Percentiles rank a stretch among this genome's conserved stretches.
These are phyloP conservation scores for button mushroom (Agaricus bisporus) DNA, from an alignment of 768 basidiomycete genomes.

Conservation along the genomic window DNA sequence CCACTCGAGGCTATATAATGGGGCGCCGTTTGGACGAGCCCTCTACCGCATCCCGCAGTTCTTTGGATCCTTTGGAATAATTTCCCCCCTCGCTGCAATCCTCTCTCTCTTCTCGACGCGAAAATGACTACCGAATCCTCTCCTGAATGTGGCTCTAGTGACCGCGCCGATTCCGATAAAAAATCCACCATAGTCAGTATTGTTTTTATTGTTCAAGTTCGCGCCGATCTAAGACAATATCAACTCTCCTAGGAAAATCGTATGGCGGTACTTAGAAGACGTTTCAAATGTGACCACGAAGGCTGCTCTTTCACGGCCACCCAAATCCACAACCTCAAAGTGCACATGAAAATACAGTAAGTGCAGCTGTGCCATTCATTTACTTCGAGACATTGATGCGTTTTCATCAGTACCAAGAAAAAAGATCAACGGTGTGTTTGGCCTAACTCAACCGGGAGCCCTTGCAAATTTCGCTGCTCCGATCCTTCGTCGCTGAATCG, in stretches of 20 bases:
- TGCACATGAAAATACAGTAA: not conserved
- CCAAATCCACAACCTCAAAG: not conserved
- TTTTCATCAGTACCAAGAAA: not conserved
- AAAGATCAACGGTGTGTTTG: not conserved
- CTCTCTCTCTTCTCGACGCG: not conserved
- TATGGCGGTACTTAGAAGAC: not conserved
- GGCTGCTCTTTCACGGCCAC: not conserved
- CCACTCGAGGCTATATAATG: not conserved
- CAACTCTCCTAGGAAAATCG: too few relatives aligned
- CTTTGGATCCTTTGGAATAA: not conserved
- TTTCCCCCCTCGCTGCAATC: not conserved
- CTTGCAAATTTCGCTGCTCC: not conserved
- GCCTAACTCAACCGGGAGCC: not conserved
- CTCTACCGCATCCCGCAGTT: not conserved
- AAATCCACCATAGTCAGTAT: too few relatives aligned
- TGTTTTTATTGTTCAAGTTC: too few relatives aligned
- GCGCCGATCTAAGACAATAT: too few relatives aligned
- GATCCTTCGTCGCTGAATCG: conserved; percentile 7
- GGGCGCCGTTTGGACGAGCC: not conserved
- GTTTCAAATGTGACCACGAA: not conserved
- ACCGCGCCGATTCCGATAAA: too few relatives aligned
- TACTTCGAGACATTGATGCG: not conserved
- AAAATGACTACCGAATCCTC: too few relatives aligned
- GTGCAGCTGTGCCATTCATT: not conserved
- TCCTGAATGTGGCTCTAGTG: too few relatives aligned